A percentile compares a stretch with the other conserved stretches of the same genome.
Conservation (phyloP, 208 protist species). For the Trypanosoma lewisi region DNA sequence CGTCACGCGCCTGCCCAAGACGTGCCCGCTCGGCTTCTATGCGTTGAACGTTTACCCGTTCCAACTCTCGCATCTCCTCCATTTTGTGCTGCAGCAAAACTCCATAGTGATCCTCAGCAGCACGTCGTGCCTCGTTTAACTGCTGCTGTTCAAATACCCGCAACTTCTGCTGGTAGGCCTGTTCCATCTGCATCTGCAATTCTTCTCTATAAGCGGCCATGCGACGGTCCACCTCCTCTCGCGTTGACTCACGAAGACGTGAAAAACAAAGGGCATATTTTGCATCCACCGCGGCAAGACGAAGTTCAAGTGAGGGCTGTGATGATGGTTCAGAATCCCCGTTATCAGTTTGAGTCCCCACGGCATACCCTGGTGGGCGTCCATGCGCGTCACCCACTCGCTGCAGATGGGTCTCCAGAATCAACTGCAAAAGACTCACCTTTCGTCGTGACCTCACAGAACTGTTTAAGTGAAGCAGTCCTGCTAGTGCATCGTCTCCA, state of each 20-base stretch:
- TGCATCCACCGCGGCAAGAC: slow-evolving; percentile 82
- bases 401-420: slow-evolving; percentile 38
- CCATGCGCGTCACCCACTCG: slow-evolving; percentile 10
- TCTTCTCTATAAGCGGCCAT: slow-evolving; percentile 72
- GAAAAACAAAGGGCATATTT: slow-evolving; percentile 82
- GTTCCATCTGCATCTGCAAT: slow-evolving; percentile 64
- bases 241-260: slow-evolving; percentile 54
- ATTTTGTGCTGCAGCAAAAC: slow-evolving; percentile 52
- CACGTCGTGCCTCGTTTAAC: slow-evolving; percentile 53
- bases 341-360: slow-evolving; percentile 61
- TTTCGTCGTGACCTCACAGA: slow-evolving; percentile 19
- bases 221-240: slow-evolving; percentile 71
- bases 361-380: slow-evolving; percentile 8
- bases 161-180: slow-evolving; percentile 73
- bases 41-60: slow-evolving; percentile 44
- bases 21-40: slow-evolving; percentile 68
- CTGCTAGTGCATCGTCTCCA: slow-evolving; percentile 28
- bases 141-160: slow-evolving; percentile 56
- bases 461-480: slow-evolving; percentile 47
- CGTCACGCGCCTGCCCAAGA: slow-evolving; percentile 52
- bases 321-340: slow-evolving; percentile 27
- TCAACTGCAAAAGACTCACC: slow-evolving; percentile 63
- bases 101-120: slow-evolving; percentile 52
- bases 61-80: slow-evolving; percentile 63
- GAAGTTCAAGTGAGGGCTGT: slow-evolving; percentile 69